These are phyloP conservation scores for Calamus simplicifolius DNA, from an alignment of 176 grass and related monocot genomes.

Conservation along the genomic window DNA sequence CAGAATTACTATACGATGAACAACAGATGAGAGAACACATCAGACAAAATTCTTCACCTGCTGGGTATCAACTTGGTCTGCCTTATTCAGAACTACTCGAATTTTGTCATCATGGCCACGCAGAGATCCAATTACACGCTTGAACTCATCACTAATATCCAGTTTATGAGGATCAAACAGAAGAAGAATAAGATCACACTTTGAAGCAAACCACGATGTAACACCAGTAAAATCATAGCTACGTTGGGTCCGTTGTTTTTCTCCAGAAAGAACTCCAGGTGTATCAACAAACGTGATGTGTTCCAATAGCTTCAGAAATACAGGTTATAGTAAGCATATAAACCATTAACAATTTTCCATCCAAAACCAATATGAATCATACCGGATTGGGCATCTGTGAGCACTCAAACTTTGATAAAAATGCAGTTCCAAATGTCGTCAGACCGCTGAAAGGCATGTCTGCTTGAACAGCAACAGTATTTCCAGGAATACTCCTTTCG, in stretches of 20 bases:
- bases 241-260: slow-evolving; percentile 78
- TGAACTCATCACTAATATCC: slow-evolving; percentile 91
- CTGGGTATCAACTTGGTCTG: slow-evolving; percentile 87
- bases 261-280: slow-evolving; percentile 86
- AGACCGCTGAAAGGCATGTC: slow-evolving; percentile 94
- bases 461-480: slow-evolving; percentile 93
- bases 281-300: slow-evolving; percentile 93
- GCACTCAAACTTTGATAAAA: slow-evolving; percentile 99
- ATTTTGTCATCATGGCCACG: slow-evolving; percentile 92
- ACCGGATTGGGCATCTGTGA: slow-evolving; percentile 94
- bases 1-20: too few species aligned
- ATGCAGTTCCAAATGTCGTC: slow-evolving; percentile 79
- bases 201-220: slow-evolving; percentile 89
- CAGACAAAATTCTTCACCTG: slow-evolving; percentile 38
- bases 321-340: slow-evolving; percentile 27
- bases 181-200: slow-evolving; percentile 91
- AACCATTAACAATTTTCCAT: slow-evolving; percentile 8
- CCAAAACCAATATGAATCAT: slow-evolving; percentile 29
- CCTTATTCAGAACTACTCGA: slow-evolving; percentile 83
- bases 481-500: slow-evolving; percentile 89
- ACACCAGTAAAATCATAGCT: slow-evolving; percentile 87
- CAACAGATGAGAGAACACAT: too few species aligned
- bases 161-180: slow-evolving; percentile 91
- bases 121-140: slow-evolving; percentile 72
- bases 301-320: slow-evolving; percentile 64